Base-by-base conservation (phyloP, 1,284 basidiomycete genomes). In the Athelia sp. region DNA sequence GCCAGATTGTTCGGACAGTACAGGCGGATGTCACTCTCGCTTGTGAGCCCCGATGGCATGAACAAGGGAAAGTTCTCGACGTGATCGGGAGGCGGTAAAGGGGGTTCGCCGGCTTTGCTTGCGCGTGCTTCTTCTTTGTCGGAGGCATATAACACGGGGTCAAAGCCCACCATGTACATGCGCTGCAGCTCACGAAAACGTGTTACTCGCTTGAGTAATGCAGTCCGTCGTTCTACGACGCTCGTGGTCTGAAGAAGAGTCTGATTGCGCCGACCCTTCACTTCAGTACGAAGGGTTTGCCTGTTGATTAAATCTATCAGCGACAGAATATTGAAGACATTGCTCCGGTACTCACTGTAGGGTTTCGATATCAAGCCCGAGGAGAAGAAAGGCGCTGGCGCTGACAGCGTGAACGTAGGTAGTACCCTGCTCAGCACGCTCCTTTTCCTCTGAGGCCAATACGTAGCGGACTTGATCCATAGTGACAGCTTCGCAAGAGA, bases 351-450 rank as follows among this genome's bases (percentile, higher is more conserved):
- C 57, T 48, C 29, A 56, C 57, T 58, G 57, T 21, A 31, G 45
- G 11, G 54, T 51, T 34, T 58, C 51, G 2, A 58, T 29, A 10
- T 56, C 55, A 6, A 55, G 32, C 2, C 51, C 55, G 9, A 46
- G n/a, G 2, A 47, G 32, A 19, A 58, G n/a, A 29, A 58, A 50
- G 3, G 40, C 44, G 10, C 46, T 47, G 11, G 50, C 31, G 1
- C 49, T 46, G 17, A 52, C 36, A 8, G 48, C 35, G n/a, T 52
- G 40, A 15, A 53, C 38, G 18, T 31, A 2, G 14, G 17, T 19
- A 3, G 31, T 11, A 1, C 47, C 52, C 11, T 17, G 17, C 17
- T 38, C 38, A 9, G 24, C 47, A n/a, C 43, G 22, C 3, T 4
- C 36, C 9, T 50, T 45, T 13, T 29, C 26, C 13, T 29, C 26